Evolutionary conservation across 805 yeast species (phyloP), one percentile per base, ranked within the genome.

Genomic region (Candida xyloterini): DNA sequence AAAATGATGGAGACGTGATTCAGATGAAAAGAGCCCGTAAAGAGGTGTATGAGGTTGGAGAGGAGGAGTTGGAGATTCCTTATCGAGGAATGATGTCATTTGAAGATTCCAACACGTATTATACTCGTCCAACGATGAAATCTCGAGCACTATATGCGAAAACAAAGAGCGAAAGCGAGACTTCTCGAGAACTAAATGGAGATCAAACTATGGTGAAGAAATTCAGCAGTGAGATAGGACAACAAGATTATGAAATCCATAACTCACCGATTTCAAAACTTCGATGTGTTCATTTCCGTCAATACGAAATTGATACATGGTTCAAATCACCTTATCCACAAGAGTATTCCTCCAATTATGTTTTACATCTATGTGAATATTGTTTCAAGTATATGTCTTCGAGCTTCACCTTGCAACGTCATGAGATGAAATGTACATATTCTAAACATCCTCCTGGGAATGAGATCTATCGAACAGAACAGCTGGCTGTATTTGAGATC

Each of bases 321-420:
- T 90, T 85, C 61, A 77, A 85, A 3, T 81, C 96, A 0, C 98
- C 98, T 1, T 93, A 86, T 57, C 97, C 98, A 0, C 89, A 84
- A 44, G 93, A 86, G 54, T 86, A 79, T 54, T 76, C 86, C 29
- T 71, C 71, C 22, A 74, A 79, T 32, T 67, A 68, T 29, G 73
- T 79, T 2, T 65, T 93, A 32, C 81, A 80, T 54, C 73, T 91
- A 11, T 93, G 98, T 62, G 93, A 88, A 48, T 79, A 72, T 52
- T 93, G 98, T 57, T 63, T 91, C 42, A 81, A 84, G 62, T 90
- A 87, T 57, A 80, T 80, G 78, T 72, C 73, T 27, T 80, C 89
- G 0, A 79, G 83, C 11, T 79, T 73, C 48, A 77, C 81, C 0
- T 70, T 77, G 37, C 67, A 72, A 48, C 69, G 98, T 20, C 99